A percentile compares a stretch with the other conserved stretches of the same genome.
Conservation (phyloP, 305 asterid species). For the Fraxinus floribunda region DNA sequence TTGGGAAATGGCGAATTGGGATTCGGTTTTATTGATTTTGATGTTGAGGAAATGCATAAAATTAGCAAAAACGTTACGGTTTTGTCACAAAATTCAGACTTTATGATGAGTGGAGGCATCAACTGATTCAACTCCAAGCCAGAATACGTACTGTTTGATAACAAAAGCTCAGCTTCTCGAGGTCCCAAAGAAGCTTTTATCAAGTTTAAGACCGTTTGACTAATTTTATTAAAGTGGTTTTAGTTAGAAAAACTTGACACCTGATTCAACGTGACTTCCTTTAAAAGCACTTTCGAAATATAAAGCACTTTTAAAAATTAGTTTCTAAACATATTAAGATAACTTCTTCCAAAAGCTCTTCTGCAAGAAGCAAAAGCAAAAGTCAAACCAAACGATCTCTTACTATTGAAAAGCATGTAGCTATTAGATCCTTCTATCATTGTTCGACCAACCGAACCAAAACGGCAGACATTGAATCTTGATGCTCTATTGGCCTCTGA, state of each 20-base stretch:
- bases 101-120: background rate
- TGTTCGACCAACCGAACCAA: background rate
- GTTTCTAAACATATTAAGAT: background rate
- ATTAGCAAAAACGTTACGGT: background rate
- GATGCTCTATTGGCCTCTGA: constrained; percentile 37
- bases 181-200: constrained; percentile 20
- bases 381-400: background rate
- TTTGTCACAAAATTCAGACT: background rate
- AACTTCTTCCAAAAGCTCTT: too few species aligned
- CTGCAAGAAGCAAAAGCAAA: background rate
- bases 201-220: constrained; percentile 16
- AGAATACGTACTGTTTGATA: background rate
- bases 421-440: constrained; percentile 25
- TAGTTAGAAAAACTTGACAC: background rate
- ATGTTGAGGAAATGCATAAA: constrained; percentile 10
- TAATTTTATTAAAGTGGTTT: too few species aligned
- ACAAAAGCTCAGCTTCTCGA: constrained; percentile 2
- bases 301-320: background rate
- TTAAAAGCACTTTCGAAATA: background rate
- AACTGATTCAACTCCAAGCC: background rate
- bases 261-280: background rate
- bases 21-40: background rate
- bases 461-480: constrained; percentile 27
- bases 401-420: constrained; percentile 50
- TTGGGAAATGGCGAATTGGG: background rate